Base-by-base conservation (phyloP, 1,139 yeast species). In the Candida smagusa region DNA sequence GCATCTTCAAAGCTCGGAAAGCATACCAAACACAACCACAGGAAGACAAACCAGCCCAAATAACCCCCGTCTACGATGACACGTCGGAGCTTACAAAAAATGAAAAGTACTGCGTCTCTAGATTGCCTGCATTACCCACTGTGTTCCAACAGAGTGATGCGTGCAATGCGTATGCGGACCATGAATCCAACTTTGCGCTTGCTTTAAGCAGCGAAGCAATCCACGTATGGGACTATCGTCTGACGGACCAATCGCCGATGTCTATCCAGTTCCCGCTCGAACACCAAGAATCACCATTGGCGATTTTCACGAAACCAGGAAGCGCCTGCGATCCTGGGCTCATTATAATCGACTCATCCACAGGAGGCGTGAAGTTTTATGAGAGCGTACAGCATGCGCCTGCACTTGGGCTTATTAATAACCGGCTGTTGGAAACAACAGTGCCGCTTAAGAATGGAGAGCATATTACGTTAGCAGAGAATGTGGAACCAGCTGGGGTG, bases 401-500 rank as follows among this genome's bases (percentile, higher is more conserved):
- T 0, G 82, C 88, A 1, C 72, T 80, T 39, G 88, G 88, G 1
- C 62, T 81, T 35, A 68, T 77, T 35, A 68, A 72, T 48, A 70
- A 70, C 48, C 65, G 62, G 38, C 54, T 62, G 16, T 55, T 65
- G 31, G 72, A 69, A 37, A 48, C 63, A n/a, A 45, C 49, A 6
- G 45, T 79, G 22, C 65, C 63, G 4, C 54, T 81, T 12, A 52
- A 60, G 7, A 70, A 68, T 33, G 74, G 77, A 22, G 95, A 86
- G 53, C 59, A 60, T 34, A 67, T 87, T 21, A 76, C 80, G 1
- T 55, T 71, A 31, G 75, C 83, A 2, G 77, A 79, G 43, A 78
- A 77, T 44, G 72, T 82, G 11, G 90, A 84, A 47, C 92, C 94
- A 0, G 80, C 85, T 3, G 95, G 96, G 1, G 63, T 88, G 6